Evolutionary conservation across 768 basidiomycete genomes (phyloP).

Genomic region (Mycena chlorophos): DNA sequence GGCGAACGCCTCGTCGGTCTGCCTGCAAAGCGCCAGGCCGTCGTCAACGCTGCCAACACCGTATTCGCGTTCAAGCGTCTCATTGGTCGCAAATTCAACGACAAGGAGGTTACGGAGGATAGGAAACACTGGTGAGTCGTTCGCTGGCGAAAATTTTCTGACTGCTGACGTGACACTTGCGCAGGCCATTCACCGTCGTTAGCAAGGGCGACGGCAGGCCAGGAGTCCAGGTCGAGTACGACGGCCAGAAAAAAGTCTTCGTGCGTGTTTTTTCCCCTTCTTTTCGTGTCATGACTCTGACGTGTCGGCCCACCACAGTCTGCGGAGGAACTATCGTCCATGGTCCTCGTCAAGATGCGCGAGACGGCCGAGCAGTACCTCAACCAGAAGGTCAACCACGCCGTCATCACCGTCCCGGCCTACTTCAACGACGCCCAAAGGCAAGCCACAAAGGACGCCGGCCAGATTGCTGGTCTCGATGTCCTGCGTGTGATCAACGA

Average conservation of each 20-base stretch:
- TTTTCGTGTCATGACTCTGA: slow-evolving; percentile 12
- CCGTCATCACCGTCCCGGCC: slow-evolving; percentile 94
- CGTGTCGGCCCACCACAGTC: slow-evolving; percentile 57
- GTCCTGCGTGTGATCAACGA: slow-evolving; percentile 99
- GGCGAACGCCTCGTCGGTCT: slow-evolving; percentile 95
- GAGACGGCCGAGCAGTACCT: slow-evolving; percentile 93
- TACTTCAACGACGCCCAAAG: slow-evolving; percentile 99
- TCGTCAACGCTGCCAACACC: slow-evolving; percentile 93
- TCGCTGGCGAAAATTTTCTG: neutral
- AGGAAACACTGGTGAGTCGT: slow-evolving; percentile 71
- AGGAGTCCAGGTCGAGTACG: slow-evolving; percentile 81
- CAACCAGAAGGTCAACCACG: slow-evolving; percentile 89
- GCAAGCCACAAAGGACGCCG: slow-evolving; percentile 97
- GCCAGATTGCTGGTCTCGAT: slow-evolving; percentile 95
- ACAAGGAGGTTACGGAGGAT: slow-evolving; percentile 93
- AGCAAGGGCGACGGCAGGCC: slow-evolving; percentile 72
- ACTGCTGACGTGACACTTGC: neutral
- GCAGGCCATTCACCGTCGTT: slow-evolving; percentile 81
- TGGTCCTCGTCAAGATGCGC: slow-evolving; percentile 90
- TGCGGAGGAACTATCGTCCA: slow-evolving; percentile 82
- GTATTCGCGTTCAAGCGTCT: slow-evolving; percentile 93
- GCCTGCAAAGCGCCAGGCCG: slow-evolving; percentile 95
- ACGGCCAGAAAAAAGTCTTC: slow-evolving; percentile 77
- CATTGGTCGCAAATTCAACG: slow-evolving; percentile 90
- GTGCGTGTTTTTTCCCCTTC: slow-evolving; percentile 44